A percentile compares a stretch with the other conserved stretches of the same genome.
Conservation (phyloP, 2,329 filamentous ascomycete species). For the Diaporthe capsici region DNA sequence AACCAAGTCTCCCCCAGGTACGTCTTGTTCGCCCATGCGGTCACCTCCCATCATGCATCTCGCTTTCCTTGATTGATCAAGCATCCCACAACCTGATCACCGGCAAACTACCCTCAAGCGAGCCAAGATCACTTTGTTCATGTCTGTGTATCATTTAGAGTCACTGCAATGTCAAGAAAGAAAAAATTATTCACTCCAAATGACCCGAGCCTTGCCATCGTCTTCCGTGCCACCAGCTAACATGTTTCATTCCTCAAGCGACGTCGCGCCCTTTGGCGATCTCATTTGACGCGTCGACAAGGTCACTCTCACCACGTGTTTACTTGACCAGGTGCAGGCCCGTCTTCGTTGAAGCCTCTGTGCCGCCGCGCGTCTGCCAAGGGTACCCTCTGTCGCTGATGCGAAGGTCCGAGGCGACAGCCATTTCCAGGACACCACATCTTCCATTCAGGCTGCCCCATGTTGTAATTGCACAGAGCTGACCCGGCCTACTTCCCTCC, state of each 20-base stretch:
- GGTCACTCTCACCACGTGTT: conserved; percentile 7
- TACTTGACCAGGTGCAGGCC: not conserved
- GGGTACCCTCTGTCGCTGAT: not conserved
- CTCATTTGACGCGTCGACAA: conserved; percentile 23
- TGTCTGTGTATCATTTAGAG: conserved; percentile 33
- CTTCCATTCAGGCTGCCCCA: not conserved
- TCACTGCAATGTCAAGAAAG: conserved; percentile 14
- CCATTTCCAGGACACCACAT: not conserved
- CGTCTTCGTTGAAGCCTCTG: not conserved
- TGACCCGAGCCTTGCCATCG: not conserved
- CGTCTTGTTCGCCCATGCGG: conserved; percentile 29
- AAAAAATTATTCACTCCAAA: conserved; percentile 17
- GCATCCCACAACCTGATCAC: conserved; percentile 18
- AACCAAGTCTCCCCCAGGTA: conserved; percentile 39
- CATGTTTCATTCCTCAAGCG: conserved; percentile 27
- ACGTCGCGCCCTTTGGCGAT: conserved; percentile 23
- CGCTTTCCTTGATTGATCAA: conserved; percentile 3
- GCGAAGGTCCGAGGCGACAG: not conserved
- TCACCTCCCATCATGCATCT: conserved; percentile 16
- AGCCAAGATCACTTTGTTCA: conserved; percentile 28
- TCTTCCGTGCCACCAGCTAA: conserved; percentile 20
- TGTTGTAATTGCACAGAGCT: conserved; percentile 1
- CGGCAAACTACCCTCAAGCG: conserved; percentile 2
- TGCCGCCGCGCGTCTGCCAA: conserved; percentile 2
- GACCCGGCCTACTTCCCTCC: not conserved